These are phyloP conservation scores for Abelmoschus esculentus DNA, from an alignment of 345 rosid species.

Conservation along the genomic window DNA sequence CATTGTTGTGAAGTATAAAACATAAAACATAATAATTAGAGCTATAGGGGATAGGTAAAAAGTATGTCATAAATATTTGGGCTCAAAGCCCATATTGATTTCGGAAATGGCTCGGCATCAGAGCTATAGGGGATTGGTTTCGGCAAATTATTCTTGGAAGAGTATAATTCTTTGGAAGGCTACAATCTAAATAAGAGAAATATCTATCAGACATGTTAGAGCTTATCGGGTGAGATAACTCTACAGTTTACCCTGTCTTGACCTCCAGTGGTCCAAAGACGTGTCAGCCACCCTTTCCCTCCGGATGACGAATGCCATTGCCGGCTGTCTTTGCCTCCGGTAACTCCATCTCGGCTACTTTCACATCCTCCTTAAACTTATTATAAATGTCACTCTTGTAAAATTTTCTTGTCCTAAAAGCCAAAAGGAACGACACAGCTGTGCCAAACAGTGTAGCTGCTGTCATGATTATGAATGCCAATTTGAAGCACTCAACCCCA, in stretches of 20 bases:
- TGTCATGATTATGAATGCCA: conserved; percentile 48
- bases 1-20: too few species aligned
- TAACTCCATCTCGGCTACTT: conserved; percentile 31
- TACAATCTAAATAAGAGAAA: too few species aligned
- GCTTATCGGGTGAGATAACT: background rate
- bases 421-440: conserved; percentile 43
- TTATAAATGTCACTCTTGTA: conserved; percentile 54
- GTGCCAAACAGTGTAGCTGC: conserved; percentile 44
- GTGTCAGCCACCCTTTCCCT: background rate
- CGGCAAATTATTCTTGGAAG: too few species aligned
- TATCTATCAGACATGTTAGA: background rate
- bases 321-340: background rate
- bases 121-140: too few species aligned
- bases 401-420: conserved; percentile 48
- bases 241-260: background rate
- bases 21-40: too few species aligned
- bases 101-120: too few species aligned
- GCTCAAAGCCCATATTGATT: too few species aligned
- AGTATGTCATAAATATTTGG: too few species aligned
- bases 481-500: conserved; percentile 45
- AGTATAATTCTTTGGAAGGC: too few species aligned
- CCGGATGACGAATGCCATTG: background rate
- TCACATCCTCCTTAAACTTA: conserved; percentile 42
- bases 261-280: background rate
- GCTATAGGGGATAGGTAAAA: too few species aligned